phyloP scores from a whole-genome alignment of 345 rosid species.

The Lenwebbia sp. region DNA sequence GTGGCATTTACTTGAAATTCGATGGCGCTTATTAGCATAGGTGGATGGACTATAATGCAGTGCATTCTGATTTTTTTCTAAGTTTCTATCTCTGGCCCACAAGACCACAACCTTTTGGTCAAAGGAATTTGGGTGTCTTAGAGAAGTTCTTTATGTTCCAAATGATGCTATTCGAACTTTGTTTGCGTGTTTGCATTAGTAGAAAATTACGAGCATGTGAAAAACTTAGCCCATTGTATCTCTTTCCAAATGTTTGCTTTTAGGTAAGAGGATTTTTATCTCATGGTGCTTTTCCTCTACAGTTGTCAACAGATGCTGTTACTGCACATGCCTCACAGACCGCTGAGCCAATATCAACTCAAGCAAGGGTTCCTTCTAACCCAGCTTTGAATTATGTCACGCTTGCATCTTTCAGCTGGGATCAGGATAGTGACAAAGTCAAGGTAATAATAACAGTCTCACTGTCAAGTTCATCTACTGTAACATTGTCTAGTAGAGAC shows the following conservation, averaged over 20 bases:
- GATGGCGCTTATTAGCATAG: neutral
- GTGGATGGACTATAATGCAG: neutral
- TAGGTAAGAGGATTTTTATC: neutral
- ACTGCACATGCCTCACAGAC: slow-evolving; percentile 9
- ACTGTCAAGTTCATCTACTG: neutral
- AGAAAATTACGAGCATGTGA: neutral
- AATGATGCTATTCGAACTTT: neutral
- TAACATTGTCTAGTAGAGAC: neutral
- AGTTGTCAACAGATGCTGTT: slow-evolving; percentile 24
- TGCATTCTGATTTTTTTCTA: neutral
- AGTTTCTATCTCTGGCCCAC: neutral
- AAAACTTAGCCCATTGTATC: neutral
- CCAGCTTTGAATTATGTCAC: slow-evolving; percentile 34
- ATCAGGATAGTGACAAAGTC: slow-evolving; percentile 90
- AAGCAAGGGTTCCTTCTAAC: slow-evolving; percentile 23
- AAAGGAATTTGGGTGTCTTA: neutral
- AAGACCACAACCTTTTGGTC: neutral
- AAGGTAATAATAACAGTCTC: slow-evolving; percentile 34
- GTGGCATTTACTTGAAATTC: neutral
- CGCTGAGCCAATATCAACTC: slow-evolving; percentile 13
- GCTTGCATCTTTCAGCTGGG: slow-evolving; percentile 87
- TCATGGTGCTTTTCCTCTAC: neutral
- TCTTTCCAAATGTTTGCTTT: neutral
- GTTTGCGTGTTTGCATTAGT: neutral
- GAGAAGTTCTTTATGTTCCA: neutral